Base-by-base conservation (phyloP, 495 filamentous ascomycete genomes). In the Xylaria grammica region DNA sequence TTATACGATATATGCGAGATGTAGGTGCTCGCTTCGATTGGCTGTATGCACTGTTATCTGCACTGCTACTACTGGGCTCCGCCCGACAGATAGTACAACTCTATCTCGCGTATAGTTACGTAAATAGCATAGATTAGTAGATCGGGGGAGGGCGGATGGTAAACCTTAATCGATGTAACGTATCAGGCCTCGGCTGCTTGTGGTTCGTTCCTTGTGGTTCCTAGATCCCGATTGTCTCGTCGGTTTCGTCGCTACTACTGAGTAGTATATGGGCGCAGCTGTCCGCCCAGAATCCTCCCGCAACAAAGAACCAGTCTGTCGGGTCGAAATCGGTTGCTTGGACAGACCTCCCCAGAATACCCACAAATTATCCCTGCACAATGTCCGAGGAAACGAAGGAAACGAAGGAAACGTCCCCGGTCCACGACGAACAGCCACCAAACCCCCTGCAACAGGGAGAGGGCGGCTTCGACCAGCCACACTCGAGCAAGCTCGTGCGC, bases 401-500 rank as follows among this genome's bases (percentile, higher is more conserved):
- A 20, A 29, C 15, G 19, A 53, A 53, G 36, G 29, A 53, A 22
- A 36, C 27, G 13, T 9, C 48, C 9, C 29, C 48, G 17, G 22
- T 24, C 13, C 26, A 29, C 3, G 13, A 29, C 3, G 13, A 4
- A 36, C 32, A 36, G 32, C 32, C 32, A 5, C 4, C 32, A 11
- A 36, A 5, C 4, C 4, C 32, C 26, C 48, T 9, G 24, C 20
- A 27, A 17, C 13, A 51, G 17, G 22, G 29, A 26, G 44, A 61
- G 13, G 20, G 7, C 27, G 26, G 11, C 44, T 58, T 62, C 29
- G 29, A 38, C 46, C 19, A 29, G 15, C 36, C 13, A 26, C 69
- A 42, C 13, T 67, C 55, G 46, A 24, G 15, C 55, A 62, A 40
- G 58, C 27, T 65, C 30, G 55, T 58, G 20, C 68, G 65, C 17